Base-by-base conservation (phyloP, 306 rosid genomes). In the Myrica gale region DNA sequence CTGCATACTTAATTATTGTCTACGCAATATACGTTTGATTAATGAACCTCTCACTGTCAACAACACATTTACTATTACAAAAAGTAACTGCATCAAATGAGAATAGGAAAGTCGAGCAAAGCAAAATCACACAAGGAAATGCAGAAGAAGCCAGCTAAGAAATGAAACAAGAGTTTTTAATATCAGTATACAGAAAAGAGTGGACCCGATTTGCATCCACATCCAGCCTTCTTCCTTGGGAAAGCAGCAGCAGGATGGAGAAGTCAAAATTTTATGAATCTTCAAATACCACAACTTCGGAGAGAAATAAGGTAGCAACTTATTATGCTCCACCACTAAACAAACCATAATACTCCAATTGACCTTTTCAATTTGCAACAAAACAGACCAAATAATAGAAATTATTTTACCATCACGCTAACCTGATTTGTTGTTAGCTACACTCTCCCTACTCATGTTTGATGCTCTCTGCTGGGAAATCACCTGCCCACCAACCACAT, bases 401-500 rank as follows among this genome's bases (percentile, higher is more conserved):
- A 53, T 26, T 74, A 47, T 65, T 72, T 77, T 72, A 42, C 58
- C 41, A 67, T 47, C 72, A 69, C 75, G 78, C 87, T 72, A 76
- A 92, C 99, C 97, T 82, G 87, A 75, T 63, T 80, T 85, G 8
- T 81, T 76, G 81, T 75, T 75, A 81, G 72, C 74, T 53, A 42
- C 84, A 77, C 46, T 72, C 74, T 77, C 87, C 83, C 68, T 48
- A 79, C 77, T 84, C 75, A 78, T 26, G 54, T 84, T 90, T 63
- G 89, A 84, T 76, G 83, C 85, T 80, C 83, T 88, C 82, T 85
- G 88, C 89, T 92, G 97, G 75, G 99, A 89, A 83, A 96, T 92
- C 87, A 90, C 98, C 90, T 96, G 99, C 54, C 98, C 82, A 60
- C 97, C 98, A 74, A 96, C 99, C 71, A 92, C 92, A 75, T 90